Evolutionary conservation across 2,329 filamentous ascomycete genomes (phyloP), one percentile per base, ranked within the genome.

Genomic region (Colletotrichum sp.): DNA sequence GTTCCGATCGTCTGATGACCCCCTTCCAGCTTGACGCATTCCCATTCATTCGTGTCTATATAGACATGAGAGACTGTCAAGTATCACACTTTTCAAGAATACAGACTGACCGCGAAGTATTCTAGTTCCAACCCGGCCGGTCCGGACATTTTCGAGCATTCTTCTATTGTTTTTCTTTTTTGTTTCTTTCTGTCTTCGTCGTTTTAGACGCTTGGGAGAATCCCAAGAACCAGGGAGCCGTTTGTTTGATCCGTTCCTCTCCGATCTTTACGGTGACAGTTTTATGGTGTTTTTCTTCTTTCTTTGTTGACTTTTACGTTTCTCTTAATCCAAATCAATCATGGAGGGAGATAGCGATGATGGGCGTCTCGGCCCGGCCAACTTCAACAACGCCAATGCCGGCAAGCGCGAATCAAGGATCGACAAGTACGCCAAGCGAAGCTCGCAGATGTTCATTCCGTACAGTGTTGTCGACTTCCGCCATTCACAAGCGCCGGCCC

Each of bases 361-460:
- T 31, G 57, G 29, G 57, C 57, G 27, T 29, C 57, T 59, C 12
- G 29, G 57, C 57, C 57, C 57, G 24, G 57, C 21, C 21, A n/a
- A 27, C 24, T 55, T 65, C 43, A 51, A 27, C 18, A 51, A 65
- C 29, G 18, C 29, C 18, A 65, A 31, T 12, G 38, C 16, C 62
- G 43, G 62, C n/a, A 65, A 51, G n/a, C 62, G 62, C 24, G 62
- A 65, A 33, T 65, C 43, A 8, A 51, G 24, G 29, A 65, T 65
- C 62, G 62, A 65, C 38, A 65, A 65, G 62, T 65, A 65, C 62
- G 62, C 62, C 62, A 65, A 65, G 62, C 62, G 62, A 27, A 65
- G 62, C 38, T 65, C 62, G 24, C 62, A 65, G 43, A 65, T 65
- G 62, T 65, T 65, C 27, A 65, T 65, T 15, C 62, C 62, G 9